Evolutionary conservation across 441 rosid genomes (phyloP).

Genomic region (Oxalis stricta): DNA sequence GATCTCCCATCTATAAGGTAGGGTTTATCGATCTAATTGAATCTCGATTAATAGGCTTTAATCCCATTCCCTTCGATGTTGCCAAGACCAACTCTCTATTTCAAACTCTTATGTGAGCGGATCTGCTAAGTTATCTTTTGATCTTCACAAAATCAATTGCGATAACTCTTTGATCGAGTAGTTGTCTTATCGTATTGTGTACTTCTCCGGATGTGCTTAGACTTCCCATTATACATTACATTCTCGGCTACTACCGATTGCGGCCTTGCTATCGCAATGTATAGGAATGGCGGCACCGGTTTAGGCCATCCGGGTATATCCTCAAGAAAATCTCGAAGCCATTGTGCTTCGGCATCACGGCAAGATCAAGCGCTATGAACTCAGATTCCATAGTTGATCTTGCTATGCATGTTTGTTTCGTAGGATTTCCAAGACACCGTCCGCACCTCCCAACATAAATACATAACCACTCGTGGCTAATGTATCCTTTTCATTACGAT

Average conservation of each 20-base stretch:
- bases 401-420: background rate
- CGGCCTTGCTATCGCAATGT: background rate
- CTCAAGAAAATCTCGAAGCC: background rate
- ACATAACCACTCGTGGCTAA: background rate
- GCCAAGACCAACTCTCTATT: background rate
- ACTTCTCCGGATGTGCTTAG: background rate
- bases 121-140: background rate
- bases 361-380: background rate
- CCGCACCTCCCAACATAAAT: background rate
- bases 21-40: too few species aligned
- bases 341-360: background rate
- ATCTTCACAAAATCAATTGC: slow-evolving; percentile 1
- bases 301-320: background rate
- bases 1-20: too few species aligned
- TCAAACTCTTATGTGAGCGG: background rate
- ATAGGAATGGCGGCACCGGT: background rate
- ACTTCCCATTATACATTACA: background rate
- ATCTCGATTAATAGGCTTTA: too few species aligned
- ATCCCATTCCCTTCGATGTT: background rate
- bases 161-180: background rate
- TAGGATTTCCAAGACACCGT: background rate
- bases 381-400: background rate
- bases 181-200: background rate
- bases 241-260: background rate
- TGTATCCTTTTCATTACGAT: background rate